A percentile compares a stretch with the other conserved stretches of the same genome.
phyloP scores from a whole-genome alignment of 768 basidiomycete genomes.

The Termitomyces sp. region DNA sequence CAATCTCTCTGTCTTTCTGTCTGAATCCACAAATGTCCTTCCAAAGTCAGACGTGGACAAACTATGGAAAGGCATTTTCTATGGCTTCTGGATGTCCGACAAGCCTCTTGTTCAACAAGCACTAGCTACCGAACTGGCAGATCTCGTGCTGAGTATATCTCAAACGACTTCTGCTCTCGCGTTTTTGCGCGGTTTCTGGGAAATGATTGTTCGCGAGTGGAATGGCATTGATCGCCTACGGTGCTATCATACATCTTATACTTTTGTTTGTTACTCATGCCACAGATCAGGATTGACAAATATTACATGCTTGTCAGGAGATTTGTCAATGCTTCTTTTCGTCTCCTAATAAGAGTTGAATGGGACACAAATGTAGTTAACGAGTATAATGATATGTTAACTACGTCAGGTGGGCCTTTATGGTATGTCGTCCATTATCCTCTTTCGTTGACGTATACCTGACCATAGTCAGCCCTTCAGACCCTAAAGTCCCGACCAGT shows the following conservation, averaged over 20 bases:
- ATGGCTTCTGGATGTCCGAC: conserved; percentile 99
- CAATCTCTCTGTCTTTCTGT: conserved; percentile 73
- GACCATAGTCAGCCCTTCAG: conserved; percentile 45
- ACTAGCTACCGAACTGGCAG: conserved; percentile 79
- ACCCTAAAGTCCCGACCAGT: conserved; percentile 69
- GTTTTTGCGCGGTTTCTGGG: conserved; percentile 91
- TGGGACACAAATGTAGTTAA: conserved; percentile 58
- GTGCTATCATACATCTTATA: conserved; percentile 35
- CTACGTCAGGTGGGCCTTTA: conserved; percentile 67
- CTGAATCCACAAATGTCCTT: conserved; percentile 53
- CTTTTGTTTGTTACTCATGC: conserved; percentile 2
- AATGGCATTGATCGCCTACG: conserved; percentile 84
- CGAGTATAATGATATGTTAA: conserved; percentile 68
- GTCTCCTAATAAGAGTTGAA: conserved; percentile 60
- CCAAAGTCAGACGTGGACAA: conserved; percentile 79
- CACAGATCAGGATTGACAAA: conserved; percentile 77
- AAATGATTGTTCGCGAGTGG: conserved; percentile 88
- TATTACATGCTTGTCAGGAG: conserved; percentile 92
- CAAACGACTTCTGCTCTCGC: conserved; percentile 51
- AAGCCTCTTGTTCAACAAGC: conserved; percentile 95
- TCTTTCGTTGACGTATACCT: background rate
- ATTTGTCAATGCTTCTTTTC: conserved; percentile 82
- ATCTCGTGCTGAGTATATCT: conserved; percentile 68
- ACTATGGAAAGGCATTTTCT: conserved; percentile 97
- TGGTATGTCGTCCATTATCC: conserved; percentile 43